Evolutionary conservation across 805 yeast genomes (phyloP), one percentile per base, ranked within the genome.

Genomic region (Starmerella roubikii): DNA sequence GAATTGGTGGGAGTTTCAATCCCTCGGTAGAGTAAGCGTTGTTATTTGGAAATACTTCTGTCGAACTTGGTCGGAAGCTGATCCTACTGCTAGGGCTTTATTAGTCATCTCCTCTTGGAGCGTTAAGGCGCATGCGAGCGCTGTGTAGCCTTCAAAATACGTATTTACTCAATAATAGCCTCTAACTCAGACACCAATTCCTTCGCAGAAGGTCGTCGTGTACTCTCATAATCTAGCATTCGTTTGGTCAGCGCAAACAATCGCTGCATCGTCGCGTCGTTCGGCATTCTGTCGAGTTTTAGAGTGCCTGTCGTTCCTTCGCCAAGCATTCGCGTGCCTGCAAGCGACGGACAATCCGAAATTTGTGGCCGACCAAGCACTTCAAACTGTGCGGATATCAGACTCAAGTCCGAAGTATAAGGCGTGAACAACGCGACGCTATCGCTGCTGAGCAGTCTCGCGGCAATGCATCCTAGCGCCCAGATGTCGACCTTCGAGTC

Each of bases 381-480:
- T 13, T 58, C 53, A 46, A 78, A 69, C 1, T 78, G 69, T 16
- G 68, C 60, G 8, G 69, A 60, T n/a, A 77, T 60, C 15, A 82
- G 60, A 3, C 68, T 64, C 33, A 82, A 60, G 48, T 82, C 93
- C 43, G 72, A 70, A 18, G 58, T 54, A 25, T 58, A 57, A 1
- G 68, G 65, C 1, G 54, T 53, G 27, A 68, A 62, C 4, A 66
- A 59, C 0, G 67, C 60, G 18, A 54, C 43, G 15, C 65, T 58
- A 40, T 65, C 54, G 1, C 41, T 24, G 23, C 72, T 59, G 45
- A 68, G 67, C 23, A 83, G 47, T 32, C 68, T 54, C n/a, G 76
- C 71, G 35, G 76, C 49, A 2, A 80, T 51, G 10, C 83, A 68
- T 0, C 83, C 93, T 16, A 72, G 54, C 1, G 80, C 62, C 93